phyloP scores from a whole-genome alignment of 2,329 filamentous ascomycete species.

The Aspergillus pseudoviridinutans region DNA sequence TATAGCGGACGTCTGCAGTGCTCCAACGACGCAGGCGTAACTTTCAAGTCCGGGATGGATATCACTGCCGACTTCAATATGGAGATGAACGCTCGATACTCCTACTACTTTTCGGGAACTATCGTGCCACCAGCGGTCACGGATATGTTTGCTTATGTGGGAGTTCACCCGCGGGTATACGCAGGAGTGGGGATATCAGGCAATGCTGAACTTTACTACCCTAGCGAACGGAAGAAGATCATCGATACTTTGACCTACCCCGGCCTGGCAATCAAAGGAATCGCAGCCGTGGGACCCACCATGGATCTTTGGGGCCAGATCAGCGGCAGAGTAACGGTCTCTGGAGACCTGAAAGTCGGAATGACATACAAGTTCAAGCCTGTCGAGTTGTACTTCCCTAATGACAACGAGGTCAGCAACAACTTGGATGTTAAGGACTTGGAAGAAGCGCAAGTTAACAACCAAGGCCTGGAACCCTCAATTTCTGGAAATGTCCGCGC shows the following conservation, averaged over 20 bases:
- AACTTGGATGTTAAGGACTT: conserved; percentile 2
- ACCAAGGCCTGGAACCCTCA: conserved; percentile 8
- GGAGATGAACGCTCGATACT: conserved; percentile 19
- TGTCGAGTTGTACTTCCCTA: conserved; percentile 17
- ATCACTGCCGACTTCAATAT: conserved; percentile 15
- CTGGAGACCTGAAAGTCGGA: conserved; percentile 12
- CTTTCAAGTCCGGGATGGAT: conserved; percentile 7
- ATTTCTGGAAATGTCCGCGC: conserved; percentile 14
- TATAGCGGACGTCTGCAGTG: conserved; percentile 7
- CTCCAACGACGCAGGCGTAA: conserved; percentile 4
- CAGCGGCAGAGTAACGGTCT: conserved; percentile 6
- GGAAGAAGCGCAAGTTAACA: conserved; percentile 4
- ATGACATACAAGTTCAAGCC: conserved; percentile 12
- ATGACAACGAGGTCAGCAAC: conserved; percentile 7
- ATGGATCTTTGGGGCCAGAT: conserved; percentile 21
- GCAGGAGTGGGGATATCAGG: conserved; percentile 10
- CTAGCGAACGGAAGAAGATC: conserved; percentile 12
- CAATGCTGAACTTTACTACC: conserved; percentile 13
- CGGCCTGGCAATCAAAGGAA: conserved; percentile 22
- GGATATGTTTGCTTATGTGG: conserved; percentile 12
- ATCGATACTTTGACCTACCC: conserved; percentile 22
- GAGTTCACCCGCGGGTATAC: conserved; percentile 9
- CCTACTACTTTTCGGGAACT: conserved; percentile 22
- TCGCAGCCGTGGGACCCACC: conserved; percentile 19
- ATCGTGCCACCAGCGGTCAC: conserved; percentile 14